Conservation (phyloP, 1,284 basidiomycete species). For the Puccinia horiana region DNA sequence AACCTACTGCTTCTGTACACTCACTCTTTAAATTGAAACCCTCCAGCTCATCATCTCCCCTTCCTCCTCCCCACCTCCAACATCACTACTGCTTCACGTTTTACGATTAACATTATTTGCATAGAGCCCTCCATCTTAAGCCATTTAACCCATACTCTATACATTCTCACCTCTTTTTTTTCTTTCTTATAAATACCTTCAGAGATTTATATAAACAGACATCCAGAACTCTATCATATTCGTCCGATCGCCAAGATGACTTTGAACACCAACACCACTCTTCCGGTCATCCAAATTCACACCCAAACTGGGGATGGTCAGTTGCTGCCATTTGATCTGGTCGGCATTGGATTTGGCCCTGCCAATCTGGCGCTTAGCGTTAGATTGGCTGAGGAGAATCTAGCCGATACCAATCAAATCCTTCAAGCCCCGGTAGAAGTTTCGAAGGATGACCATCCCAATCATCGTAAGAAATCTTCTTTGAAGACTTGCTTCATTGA, state of each 20-base stretch:
- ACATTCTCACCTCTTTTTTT: too few species aligned
- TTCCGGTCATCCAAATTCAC: not conserved
- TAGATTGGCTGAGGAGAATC: slow-evolving; percentile 13
- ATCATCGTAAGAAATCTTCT: slow-evolving; percentile 1
- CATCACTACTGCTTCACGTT: too few species aligned
- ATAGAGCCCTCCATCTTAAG: too few species aligned
- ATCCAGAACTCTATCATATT: not conserved
- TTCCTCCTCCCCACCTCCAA: too few species aligned
- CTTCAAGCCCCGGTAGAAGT: not conserved
- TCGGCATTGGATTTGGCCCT: slow-evolving; percentile 68
- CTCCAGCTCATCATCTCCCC: too few species aligned
- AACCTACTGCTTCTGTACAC: not conserved
- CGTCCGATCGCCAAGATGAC: not conserved
- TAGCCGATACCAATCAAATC: not conserved
- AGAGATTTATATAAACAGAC: not conserved
- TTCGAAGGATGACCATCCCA: not conserved
- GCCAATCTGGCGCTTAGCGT: slow-evolving; percentile 64
- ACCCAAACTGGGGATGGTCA: not conserved
- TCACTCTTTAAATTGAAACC: not conserved
- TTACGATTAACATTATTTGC: too few species aligned
- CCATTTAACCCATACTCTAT: too few species aligned
- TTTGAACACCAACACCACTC: not conserved
- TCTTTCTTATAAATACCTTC: not conserved
- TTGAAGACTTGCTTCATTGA: slow-evolving; percentile 64
- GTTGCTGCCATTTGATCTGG: slow-evolving; percentile 61